A percentile compares a stretch with the other conserved stretches of the same genome.
Evolutionary conservation across 1,139 yeast species (phyloP).

Genomic region (Taiozyma sp.): DNA sequence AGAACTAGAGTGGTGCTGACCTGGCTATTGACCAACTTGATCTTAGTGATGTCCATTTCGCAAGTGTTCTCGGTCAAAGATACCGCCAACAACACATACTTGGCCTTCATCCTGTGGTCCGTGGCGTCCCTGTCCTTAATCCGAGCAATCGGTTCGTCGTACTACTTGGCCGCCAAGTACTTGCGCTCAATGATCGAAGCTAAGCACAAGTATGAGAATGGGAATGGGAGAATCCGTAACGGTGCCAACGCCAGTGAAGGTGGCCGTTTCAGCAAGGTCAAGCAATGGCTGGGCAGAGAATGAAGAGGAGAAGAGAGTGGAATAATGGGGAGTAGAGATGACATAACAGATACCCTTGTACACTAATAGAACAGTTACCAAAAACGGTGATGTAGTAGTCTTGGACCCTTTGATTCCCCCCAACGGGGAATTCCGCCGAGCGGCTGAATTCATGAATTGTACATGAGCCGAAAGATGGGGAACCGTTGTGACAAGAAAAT

Average conservation of each 20-base stretch:
- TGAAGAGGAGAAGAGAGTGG: background rate
- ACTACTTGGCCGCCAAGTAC: constrained; percentile 51
- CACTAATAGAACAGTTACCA: background rate
- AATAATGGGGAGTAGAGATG: background rate
- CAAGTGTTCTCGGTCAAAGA: constrained; percentile 70
- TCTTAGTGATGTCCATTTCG: constrained; percentile 80
- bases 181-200: constrained; percentile 33
- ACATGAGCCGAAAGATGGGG: background rate
- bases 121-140: constrained; percentile 79
- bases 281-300: background rate
- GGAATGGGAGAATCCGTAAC: background rate
- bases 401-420: no score
- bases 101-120: constrained; percentile 84
- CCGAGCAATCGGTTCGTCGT: constrained; percentile 74
- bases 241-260: background rate
- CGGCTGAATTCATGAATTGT: no score
- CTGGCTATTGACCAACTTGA: constrained; percentile 81
- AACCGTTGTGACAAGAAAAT: background rate
- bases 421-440: no score
- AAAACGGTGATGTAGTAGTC: no score
- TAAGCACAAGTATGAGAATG: constrained; percentile 32
- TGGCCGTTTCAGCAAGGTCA: background rate
- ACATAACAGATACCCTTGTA: background rate
- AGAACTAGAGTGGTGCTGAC: constrained; percentile 90
- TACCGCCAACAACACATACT: constrained; percentile 65